phyloP scores from a whole-genome alignment of 345 rosid genomes.

The Cardiospermum halicacabum region DNA sequence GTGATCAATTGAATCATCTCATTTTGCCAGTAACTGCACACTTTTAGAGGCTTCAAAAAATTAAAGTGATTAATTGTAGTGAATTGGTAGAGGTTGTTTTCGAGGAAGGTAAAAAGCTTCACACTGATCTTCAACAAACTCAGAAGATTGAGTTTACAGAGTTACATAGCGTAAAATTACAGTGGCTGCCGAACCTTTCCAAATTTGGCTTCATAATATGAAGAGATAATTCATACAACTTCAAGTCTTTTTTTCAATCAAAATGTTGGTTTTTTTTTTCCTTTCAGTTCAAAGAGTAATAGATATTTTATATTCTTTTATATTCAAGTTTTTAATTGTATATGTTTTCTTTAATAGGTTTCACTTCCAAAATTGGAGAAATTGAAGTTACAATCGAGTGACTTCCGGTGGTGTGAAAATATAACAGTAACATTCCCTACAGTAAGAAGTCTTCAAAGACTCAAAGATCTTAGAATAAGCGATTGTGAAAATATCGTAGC shows the following conservation, averaged over 20 bases:
- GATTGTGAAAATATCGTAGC: too few species aligned
- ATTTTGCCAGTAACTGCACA: slow-evolving; percentile 1
- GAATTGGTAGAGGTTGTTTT: background rate
- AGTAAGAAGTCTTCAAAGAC: too few species aligned
- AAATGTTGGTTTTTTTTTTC: background rate
- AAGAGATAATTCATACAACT: too few species aligned
- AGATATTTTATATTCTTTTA: background rate
- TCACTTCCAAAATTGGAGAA: background rate
- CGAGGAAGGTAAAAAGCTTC: too few species aligned
- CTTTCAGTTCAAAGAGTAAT: too few species aligned
- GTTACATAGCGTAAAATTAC: background rate
- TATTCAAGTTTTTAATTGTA: background rate
- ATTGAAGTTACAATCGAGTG: background rate
- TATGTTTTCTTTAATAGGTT: background rate
- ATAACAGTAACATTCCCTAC: too few species aligned
- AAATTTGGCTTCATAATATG: too few species aligned
- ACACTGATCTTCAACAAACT: too few species aligned
- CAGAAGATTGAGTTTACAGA: background rate
- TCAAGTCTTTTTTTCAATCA: background rate
- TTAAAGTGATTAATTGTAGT: slow-evolving; percentile 7
- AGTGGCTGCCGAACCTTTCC: background rate
- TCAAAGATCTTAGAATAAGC: too few species aligned
- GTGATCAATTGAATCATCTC: too few species aligned
- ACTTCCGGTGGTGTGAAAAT: background rate
- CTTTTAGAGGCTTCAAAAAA: slow-evolving; percentile 11